Base-by-base conservation (phyloP, 768 basidiomycete species). In the Boletus vermiculosoides region DNA sequence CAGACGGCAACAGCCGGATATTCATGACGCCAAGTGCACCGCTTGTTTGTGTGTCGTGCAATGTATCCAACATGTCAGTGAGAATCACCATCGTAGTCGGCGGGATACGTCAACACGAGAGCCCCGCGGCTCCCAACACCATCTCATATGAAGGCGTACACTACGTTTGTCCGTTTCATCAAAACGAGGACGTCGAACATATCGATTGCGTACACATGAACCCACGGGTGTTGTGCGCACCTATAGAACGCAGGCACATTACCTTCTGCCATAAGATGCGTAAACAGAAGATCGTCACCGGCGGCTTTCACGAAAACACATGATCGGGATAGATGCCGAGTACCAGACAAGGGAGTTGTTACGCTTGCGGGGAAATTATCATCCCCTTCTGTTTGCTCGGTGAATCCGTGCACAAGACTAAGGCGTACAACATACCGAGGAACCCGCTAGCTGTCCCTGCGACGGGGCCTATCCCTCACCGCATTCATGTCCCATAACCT, bases 401-500 rank as follows among this genome's bases (percentile, higher is more conserved):
- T 51, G 45, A 63, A 58, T 47, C 51, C 23, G 31, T 40, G 51
- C 48, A 58, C 18, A 33, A 22, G 36, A 57, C 22, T 33, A 44
- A 55, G 49, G 25, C 28, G 36, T 46, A 58, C 39, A 37, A 60
- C 50, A 57, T 45, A 55, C 56, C 48, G 55, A 34, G 15, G 22
- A 40, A 33, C 39, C 31, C 18, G 39, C 62, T 72, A 72, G 55
- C 41, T 49, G 41, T 57, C 42, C 52, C 62, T 68, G 49, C 56
- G 45, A 20, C 58, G 70, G 15, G 66, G 69, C 23, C 59, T 64
- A 36, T 80, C 74, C 58, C 83, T 76, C 48, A 73, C 65, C 12
- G 74, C 58, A 61, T 78, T 80, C 49, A 67, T 63, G 52, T 82
- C 79, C 85, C 85, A 85, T 44, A 80, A 67, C 61, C 76, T 75